Evolutionary conservation across 2,329 filamentous ascomycete genomes (phyloP), one percentile per base, ranked within the genome.

Genomic region (Talaromyces sp.): DNA sequence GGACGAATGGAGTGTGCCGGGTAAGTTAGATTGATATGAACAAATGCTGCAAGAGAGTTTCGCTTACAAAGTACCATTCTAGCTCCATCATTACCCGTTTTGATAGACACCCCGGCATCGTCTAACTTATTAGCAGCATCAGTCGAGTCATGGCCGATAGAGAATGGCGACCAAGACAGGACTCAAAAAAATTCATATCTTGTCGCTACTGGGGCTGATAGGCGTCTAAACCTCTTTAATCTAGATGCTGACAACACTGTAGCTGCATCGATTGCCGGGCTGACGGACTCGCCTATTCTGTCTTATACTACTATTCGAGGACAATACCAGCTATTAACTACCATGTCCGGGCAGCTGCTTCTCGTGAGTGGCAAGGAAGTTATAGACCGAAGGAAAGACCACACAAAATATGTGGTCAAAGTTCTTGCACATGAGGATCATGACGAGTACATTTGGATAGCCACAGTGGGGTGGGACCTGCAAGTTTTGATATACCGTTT

Each of bases 391-490:
- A 78, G 85, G 54, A 82, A 80, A 64, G 85, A 88, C 67, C 86
- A 88, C 69, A 72, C 75, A 24, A 88, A 88, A 70, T 88, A 87
- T 72, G 78, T 83, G 8, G 83, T 88, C 62, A 84, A 84, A 67
- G 75, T 86, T 2, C 75, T 79, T 31, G 73, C 73, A 2, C 75
- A 74, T 65, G 71, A 77, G 59, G 73, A 78, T n/a, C 69, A 31
- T 16, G 70, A 71, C 13, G 63, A 62, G 14, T 65, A 65, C 16
- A 66, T 74, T 64, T 80, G 80, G 73, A 68, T 87, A 62, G 85
- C 85, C 5, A 88, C 83, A 13, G 86, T 85, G 3, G 86, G 85
- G 24, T 88, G 86, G 86, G 86, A 88, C 70, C 76, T 81, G 33
- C 86, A 82, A 68, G 74, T 88, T 39, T 73, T 82, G 60, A 70